Base-by-base conservation (phyloP, 768 basidiomycete species). In the Tephrocybe sp. region DNA sequence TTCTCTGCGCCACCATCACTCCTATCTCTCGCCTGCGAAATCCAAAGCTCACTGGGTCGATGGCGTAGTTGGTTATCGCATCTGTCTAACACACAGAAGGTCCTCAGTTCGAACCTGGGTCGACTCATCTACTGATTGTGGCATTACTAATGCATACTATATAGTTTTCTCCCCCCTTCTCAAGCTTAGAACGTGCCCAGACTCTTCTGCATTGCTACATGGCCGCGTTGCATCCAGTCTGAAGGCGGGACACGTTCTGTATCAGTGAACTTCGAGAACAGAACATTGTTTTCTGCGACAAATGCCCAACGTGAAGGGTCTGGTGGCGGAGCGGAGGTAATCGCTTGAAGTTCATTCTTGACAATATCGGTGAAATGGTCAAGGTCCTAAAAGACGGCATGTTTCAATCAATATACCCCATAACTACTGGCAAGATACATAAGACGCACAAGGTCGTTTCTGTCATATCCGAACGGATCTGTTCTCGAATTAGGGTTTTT, bases 31-130 rank as follows among this genome's bases (percentile, higher is more conserved):
- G n/a, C n/a, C n/a, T n/a, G n/a, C n/a, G n/a, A n/a, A n/a, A n/a
- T n/a, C n/a, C n/a, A n/a, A n/a, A n/a, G n/a, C n/a, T n/a, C n/a
- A n/a, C n/a, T 26, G 26, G 22, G 20, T 73, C 75, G 82, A 79
- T 84, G 83, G 83, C 81, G 83, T 85, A 84, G 81, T 82, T 85
- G 82, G 83, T 85, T 84, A 85, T 85, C 84, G 81, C 83, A 83
- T 84, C 81, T 83, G 83, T 84, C 82, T 84, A 82, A 85, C 82
- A 85, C 48, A 49, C 48, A 49, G 48, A 49, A 49, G 48, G 48
- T 49, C 48, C 48, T 4, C 48, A 49, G 48, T 49, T 49, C 48
- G 48, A 49, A 33, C 48, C 48, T 49, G 48, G 39, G 48, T 49
- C 48, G 48, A 49, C 40, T 49, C 48, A 49, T 49, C n/a, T n/a